Conservation (phyloP, 495 filamentous ascomycete genomes). For the Penicillium longicatenatum region DNA sequence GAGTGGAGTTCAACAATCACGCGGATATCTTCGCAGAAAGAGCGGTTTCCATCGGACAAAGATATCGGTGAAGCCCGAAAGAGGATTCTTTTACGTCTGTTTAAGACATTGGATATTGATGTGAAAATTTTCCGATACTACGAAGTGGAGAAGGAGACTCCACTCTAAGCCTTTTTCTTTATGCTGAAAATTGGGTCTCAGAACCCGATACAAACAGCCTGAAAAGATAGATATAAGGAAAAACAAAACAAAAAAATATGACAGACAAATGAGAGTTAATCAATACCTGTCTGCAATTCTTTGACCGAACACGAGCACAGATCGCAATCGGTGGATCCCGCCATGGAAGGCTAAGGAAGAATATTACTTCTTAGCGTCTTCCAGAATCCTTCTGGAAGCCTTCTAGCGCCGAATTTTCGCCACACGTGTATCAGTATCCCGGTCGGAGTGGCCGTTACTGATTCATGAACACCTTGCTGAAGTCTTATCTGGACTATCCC, state of each 20-base stretch:
- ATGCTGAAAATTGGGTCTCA: conserved; percentile 8
- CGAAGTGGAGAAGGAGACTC: too few species aligned
- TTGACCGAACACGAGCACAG: conserved; percentile 6
- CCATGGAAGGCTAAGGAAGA: conserved; percentile 4
- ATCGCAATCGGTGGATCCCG: not conserved
- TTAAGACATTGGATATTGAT: not conserved
- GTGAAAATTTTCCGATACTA: not conserved
- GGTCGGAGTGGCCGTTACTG: not conserved
- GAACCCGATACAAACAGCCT: conserved; percentile 17
- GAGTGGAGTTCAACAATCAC: not conserved
- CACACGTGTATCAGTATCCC: conserved; percentile 6
- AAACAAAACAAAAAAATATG: not conserved
- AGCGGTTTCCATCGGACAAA: not conserved
- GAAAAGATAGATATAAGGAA: not conserved
- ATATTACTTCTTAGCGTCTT: conserved; percentile 31
- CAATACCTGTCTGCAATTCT: not conserved
- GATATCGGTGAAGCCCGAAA: conserved; percentile 2
- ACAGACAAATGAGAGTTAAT: too few species aligned
- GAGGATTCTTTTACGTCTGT: not conserved
- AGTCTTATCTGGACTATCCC: not conserved
- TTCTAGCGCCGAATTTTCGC: conserved; percentile 33
- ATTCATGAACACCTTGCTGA: not conserved
- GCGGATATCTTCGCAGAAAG: not conserved
- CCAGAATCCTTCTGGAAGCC: conserved; percentile 38
- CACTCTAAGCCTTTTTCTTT: conserved; percentile 3